Conservation (phyloP, 2,329 filamentous ascomycete species). For the Sordariomycetes sp. region DNA sequence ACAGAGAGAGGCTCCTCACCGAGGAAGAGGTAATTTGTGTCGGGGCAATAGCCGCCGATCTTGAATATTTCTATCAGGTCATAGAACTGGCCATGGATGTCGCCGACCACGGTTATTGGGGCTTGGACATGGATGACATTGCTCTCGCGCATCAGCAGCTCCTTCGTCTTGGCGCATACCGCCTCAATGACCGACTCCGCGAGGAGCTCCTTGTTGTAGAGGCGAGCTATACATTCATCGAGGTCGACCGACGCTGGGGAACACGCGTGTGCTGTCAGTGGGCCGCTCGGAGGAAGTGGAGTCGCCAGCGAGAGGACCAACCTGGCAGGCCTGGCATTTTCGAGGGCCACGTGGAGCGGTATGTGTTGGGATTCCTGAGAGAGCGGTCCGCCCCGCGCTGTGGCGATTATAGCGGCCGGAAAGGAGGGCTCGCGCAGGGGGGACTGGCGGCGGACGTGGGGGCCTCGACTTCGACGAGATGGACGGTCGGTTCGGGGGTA, state of each 20-base stretch:
- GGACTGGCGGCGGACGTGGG: conserved; percentile 1
- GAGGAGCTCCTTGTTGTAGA: conserved; percentile 94
- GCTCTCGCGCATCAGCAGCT: conserved; percentile 98
- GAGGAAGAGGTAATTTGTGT: conserved; percentile 96
- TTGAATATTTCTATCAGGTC: conserved; percentile 99
- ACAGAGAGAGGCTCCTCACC: conserved; percentile 37
- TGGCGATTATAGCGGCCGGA: conserved; percentile 3
- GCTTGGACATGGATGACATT: conserved; percentile 96
- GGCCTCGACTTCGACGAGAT: conserved; percentile 2
- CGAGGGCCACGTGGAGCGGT: conserved; percentile 8
- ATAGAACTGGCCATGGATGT: conserved; percentile 98
- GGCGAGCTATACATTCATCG: conserved; percentile 92
- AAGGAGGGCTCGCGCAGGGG: conserved; percentile 6
- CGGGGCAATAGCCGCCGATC: conserved; percentile 92
- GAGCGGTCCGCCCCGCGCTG: conserved; percentile 1
- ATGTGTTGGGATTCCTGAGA: neutral
- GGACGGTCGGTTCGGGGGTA: conserved; percentile 1
- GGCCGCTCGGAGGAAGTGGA: neutral
- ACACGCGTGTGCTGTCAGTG: neutral
- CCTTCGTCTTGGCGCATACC: conserved; percentile 98
- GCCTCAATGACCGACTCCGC: conserved; percentile 97
- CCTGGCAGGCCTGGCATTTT: conserved; percentile 45
- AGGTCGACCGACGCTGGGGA: conserved; percentile 80
- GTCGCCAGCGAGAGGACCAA: conserved; percentile 18
- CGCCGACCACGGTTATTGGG: conserved; percentile 92